These are phyloP conservation scores for Plectosphaerella sp. DNA, from an alignment of 2,329 filamentous ascomycete species.

Conservation along the genomic window DNA sequence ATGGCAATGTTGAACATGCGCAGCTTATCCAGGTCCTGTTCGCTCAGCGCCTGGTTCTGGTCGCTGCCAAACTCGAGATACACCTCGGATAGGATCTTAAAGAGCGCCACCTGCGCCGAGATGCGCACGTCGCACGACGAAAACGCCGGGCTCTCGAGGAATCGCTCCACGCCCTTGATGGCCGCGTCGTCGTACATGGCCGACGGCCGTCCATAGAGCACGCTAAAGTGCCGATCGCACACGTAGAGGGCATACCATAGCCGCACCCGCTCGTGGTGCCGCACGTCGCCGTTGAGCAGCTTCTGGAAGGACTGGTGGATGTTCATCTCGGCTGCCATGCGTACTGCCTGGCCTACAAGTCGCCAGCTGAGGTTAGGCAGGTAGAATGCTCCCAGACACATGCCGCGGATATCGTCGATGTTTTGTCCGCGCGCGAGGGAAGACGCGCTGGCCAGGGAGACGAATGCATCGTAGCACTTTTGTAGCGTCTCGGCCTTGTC, in stretches of 20 bases:
- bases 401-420: conserved; percentile 52
- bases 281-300: conserved; percentile 37
- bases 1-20: conserved; percentile 8
- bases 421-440: conserved; percentile 56
- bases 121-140: conserved; percentile 13
- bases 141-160: conserved; percentile 16
- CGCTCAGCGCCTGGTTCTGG: conserved; percentile 4
- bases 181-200: conserved; percentile 17
- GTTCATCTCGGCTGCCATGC: conserved; percentile 51
- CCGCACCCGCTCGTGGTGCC: conserved; percentile 48
- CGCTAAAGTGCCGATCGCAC: conserved; percentile 26
- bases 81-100: conserved; percentile 7
- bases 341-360: conserved; percentile 52
- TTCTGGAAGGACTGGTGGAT: conserved; percentile 49
- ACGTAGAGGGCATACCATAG: conserved; percentile 48
- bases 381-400: conserved; percentile 61
- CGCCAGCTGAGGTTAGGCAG: conserved; percentile 60
- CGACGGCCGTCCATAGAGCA: conserved; percentile 23
- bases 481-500: conserved; percentile 36
- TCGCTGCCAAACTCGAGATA: conserved; percentile 7
- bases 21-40: conserved; percentile 8
- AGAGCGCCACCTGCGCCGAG: conserved; percentile 13
- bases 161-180: conserved; percentile 18
- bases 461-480: conserved; percentile 51
- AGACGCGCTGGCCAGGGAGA: conserved; percentile 48